A percentile compares a stretch with the other conserved stretches of the same genome.
These are phyloP conservation scores for Avena insularis DNA, from an alignment of 176 grass and related monocot genomes.

Conservation along the genomic window DNA sequence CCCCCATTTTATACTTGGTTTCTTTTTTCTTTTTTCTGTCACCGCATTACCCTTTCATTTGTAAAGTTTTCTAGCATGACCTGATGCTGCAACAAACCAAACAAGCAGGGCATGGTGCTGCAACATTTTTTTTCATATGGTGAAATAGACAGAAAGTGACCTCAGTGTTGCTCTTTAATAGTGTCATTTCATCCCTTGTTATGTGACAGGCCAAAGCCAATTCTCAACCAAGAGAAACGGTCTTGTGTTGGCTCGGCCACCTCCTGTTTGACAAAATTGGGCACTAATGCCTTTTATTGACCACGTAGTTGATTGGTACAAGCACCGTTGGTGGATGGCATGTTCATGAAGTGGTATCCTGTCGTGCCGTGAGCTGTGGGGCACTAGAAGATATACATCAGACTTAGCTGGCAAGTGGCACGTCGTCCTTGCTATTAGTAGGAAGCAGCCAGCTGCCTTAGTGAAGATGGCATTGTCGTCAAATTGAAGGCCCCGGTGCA, in stretches of 20 bases:
- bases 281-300: neutral
- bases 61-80: neutral
- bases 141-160: neutral
- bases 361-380: slow-evolving; percentile 23
- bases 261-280: neutral
- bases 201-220: neutral
- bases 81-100: neutral
- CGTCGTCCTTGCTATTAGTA: slow-evolving; percentile 15
- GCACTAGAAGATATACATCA: neutral
- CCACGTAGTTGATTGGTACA: neutral
- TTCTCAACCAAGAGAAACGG: neutral
- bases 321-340: slow-evolving; percentile 32
- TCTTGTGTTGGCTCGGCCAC: neutral
- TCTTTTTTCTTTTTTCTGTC: neutral
- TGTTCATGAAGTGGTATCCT: neutral
- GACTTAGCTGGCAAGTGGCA: slow-evolving; percentile 39
- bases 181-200: neutral
- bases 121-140: neutral
- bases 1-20: no score
- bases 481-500: neutral
- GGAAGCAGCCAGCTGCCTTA: slow-evolving; percentile 37
- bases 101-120: neutral
- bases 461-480: neutral
- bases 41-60: neutral
- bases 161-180: neutral